These are phyloP conservation scores for Cyclotella choctawhatcheeana DNA, from an alignment of 108 stramenopile genomes.

Conservation along the genomic window DNA sequence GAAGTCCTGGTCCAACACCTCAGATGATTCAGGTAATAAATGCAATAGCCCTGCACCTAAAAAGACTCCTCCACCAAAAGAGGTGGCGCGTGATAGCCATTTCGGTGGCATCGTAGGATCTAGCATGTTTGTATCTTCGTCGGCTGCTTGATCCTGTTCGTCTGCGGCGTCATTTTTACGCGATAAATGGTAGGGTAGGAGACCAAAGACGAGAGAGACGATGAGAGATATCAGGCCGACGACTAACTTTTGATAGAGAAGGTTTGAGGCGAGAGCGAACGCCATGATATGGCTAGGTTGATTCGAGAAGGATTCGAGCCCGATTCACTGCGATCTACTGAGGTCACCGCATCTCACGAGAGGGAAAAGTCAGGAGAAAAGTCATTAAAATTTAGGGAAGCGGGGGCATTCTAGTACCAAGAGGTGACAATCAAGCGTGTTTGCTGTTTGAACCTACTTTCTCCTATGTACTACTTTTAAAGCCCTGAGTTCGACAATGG, in stretches of 20 bases:
- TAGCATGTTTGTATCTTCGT: not conserved
- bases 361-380: no score
- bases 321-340: no score
- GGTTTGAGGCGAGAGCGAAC: not conserved
- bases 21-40: constrained; percentile 8
- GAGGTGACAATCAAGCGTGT: no score
- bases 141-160: not conserved
- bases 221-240: not conserved
- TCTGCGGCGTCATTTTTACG: not conserved
- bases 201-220: constrained; percentile 7
- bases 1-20: constrained; percentile 3
- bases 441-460: no score
- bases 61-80: constrained; percentile 10
- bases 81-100: constrained; percentile 11
- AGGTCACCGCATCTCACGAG: no score
- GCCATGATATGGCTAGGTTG: no score
- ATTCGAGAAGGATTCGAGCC: no score
- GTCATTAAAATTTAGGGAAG: no score
- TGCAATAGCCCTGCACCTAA: constrained; percentile 3
- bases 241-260: constrained; percentile 15
- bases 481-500: no score
- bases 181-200: constrained; percentile 1
- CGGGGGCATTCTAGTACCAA: no score
- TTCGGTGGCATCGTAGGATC: constrained; percentile 15
- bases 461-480: no score